Evolutionary conservation across 352 stramenopile species (phyloP).

Genomic region (Phytophthora macrochlamydospora): DNA sequence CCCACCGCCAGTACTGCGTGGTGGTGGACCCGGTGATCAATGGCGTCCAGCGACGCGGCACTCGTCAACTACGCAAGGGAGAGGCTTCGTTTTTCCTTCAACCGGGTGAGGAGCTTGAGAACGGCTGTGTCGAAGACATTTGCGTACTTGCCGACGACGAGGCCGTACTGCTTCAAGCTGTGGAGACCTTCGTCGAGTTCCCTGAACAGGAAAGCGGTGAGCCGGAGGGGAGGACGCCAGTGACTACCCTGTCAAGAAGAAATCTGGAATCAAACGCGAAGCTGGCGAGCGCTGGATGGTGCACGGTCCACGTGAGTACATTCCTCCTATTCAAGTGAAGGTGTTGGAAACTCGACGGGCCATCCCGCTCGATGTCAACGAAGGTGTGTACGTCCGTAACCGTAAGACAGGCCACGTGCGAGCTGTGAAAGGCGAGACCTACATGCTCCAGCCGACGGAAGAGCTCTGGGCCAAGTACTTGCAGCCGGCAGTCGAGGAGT

Average conservation of each 20-base stretch:
- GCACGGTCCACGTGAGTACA: slow-evolving; percentile 79
- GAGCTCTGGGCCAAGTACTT: slow-evolving; percentile 77
- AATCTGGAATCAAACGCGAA: slow-evolving; percentile 46
- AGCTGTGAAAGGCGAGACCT: slow-evolving; percentile 75
- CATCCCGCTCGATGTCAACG: slow-evolving; percentile 79
- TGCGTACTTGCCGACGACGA: slow-evolving; percentile 77
- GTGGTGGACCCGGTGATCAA: slow-evolving; percentile 74
- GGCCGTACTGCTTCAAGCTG: slow-evolving; percentile 77
- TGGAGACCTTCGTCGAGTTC: slow-evolving; percentile 61
- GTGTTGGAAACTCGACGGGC: slow-evolving; percentile 78
- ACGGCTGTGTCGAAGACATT: slow-evolving; percentile 66
- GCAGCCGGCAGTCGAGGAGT: slow-evolving; percentile 64
- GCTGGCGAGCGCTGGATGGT: slow-evolving; percentile 85
- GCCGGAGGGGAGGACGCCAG: slow-evolving; percentile 23
- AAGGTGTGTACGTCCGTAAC: slow-evolving; percentile 83
- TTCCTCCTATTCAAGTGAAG: slow-evolving; percentile 76
- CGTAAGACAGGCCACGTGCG: slow-evolving; percentile 78
- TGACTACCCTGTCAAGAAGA: slow-evolving; percentile 12
- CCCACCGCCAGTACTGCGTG: slow-evolving; percentile 85
- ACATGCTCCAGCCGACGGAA: slow-evolving; percentile 84
- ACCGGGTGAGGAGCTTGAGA: slow-evolving; percentile 65
- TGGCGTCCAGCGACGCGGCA: slow-evolving; percentile 71
- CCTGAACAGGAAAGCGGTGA: slow-evolving; percentile 20
- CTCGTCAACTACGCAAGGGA: slow-evolving; percentile 71
- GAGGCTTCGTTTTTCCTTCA: slow-evolving; percentile 79